Evolutionary conservation across 768 basidiomycete genomes (phyloP), one percentile per base, ranked within the genome.

Genomic region (Amanita rimosa): DNA sequence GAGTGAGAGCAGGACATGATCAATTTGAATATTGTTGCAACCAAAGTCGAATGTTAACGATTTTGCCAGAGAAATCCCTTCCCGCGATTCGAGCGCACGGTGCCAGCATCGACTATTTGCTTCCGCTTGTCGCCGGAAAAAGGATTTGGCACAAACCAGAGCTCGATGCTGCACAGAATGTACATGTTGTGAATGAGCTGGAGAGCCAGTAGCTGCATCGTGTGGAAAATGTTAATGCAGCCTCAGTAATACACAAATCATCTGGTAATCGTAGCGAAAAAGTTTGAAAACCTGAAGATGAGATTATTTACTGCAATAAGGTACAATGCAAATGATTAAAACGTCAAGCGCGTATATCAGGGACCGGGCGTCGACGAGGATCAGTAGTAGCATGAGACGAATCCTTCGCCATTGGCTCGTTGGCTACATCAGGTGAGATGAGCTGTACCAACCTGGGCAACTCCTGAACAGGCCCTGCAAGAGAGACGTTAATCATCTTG

Each of bases 321-420:
- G 27, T 44, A 44, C 43, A 44, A 42, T 22, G 24, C 11, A 39
- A 39, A 39, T 17, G n/a, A 16, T 9, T 7, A n/a, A 33, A n/a
- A 29, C 17, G 16, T 44, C 29, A 44, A 33, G 16, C 29, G 7
- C 43, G 17, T 33, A 22, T 26, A 33, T 44, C 43, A 10, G 34
- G 19, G 16, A 19, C 29, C 10, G 22, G 48, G 13, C 48, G 48
- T 24, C 48, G 39, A 21, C 48, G 48, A n/a, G 48, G 48, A 35
- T 49, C 48, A 22, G 48, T 49, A 16, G 40, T 43, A 21, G 22
- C 14, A 22, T n/a, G 48, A 34, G 40, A 9, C 5, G 22, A 41
- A 21, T 41, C 38, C 47, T 19, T 43, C 34, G 9, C 16, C 44
- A 34, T 49, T 49, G 48, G 48, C 22, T 49, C 48, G 36, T 49